These are phyloP conservation scores for Letharia lupina DNA, from an alignment of 495 filamentous ascomycete genomes.

Conservation along the genomic window DNA sequence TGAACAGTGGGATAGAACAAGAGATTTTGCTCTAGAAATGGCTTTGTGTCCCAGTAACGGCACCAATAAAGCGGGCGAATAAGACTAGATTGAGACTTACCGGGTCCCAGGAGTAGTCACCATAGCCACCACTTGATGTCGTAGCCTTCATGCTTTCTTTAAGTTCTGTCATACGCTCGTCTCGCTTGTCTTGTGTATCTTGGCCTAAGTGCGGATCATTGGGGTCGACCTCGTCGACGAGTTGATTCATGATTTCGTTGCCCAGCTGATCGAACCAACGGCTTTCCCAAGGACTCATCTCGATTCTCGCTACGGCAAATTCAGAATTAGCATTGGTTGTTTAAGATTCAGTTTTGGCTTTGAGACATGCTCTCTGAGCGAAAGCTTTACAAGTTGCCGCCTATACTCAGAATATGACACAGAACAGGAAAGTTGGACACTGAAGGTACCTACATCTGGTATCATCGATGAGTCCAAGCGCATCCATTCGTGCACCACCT, in stretches of 20 bases:
- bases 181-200: background rate
- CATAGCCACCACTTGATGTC: background rate
- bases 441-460: background rate
- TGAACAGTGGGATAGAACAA: background rate
- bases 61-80: background rate
- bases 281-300: background rate
- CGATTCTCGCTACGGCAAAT: background rate
- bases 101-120: background rate
- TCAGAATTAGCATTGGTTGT: background rate
- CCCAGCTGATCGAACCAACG: background rate
- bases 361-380: no score
- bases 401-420: background rate
- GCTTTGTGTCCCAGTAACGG: background rate
- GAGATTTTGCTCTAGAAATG: background rate
- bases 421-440: background rate
- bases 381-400: background rate
- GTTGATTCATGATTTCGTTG: background rate
- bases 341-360: background rate
- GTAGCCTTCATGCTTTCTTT: no score
- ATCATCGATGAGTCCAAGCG: constrained; percentile 21
- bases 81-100: background rate
- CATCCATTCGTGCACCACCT: constrained; percentile 26
- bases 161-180: background rate
- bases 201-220: background rate
- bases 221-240: background rate